phyloP scores from a whole-genome alignment of 1,139 yeast species.

The Blastobotrys capitulatus region DNA sequence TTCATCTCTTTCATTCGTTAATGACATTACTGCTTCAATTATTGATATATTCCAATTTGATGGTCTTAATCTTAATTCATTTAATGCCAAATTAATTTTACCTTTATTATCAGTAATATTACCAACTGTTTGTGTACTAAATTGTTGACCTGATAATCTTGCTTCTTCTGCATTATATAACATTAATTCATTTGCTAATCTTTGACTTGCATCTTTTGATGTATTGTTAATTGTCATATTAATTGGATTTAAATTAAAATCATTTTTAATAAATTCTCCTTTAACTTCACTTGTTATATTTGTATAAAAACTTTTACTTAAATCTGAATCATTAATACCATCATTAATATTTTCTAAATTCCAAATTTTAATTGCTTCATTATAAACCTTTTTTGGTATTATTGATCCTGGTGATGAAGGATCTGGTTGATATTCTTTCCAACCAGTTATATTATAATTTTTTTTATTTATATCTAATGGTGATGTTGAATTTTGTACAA shows the following conservation, averaged over 20 bases:
- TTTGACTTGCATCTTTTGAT: not conserved
- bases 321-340: not conserved
- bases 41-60: conserved; percentile 20
- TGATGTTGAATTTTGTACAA: conserved; percentile 42
- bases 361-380: conserved; percentile 48
- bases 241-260: conserved; percentile 17
- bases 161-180: not conserved
- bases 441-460: conserved; percentile 57
- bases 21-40: conserved; percentile 19
- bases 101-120: conserved; percentile 22
- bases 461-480: not conserved
- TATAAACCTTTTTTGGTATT: conserved; percentile 54
- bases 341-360: conserved; percentile 29
- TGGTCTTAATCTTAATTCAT: conserved; percentile 14
- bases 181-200: not conserved
- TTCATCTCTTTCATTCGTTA: conserved; percentile 21
- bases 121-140: conserved; percentile 14
- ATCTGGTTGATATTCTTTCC: conserved; percentile 22
- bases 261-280: conserved; percentile 22
- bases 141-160: conserved; percentile 1
- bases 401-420: conserved; percentile 45
- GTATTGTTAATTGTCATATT: conserved; percentile 17
- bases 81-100: conserved; percentile 16
- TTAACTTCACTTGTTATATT: conserved; percentile 23
- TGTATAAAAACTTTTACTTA: conserved; percentile 15